Conservation (phyloP, 805 yeast genomes). For the Lachancea sp. region DNA sequence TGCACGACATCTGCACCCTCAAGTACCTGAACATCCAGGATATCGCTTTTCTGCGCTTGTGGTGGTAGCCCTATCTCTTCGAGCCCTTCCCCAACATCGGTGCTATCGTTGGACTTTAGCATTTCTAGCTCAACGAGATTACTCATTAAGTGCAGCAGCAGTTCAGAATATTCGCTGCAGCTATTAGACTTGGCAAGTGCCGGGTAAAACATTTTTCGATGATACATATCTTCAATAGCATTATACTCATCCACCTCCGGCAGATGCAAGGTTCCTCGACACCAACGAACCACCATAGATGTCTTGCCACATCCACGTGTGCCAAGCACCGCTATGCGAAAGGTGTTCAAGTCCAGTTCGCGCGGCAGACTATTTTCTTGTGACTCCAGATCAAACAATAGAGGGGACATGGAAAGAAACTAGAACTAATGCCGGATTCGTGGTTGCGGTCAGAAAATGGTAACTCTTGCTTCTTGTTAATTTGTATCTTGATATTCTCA, state of each 20-base stretch:
- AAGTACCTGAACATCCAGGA: conserved; percentile 20
- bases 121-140: background rate
- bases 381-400: conserved; percentile 1
- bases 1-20: conserved; percentile 20
- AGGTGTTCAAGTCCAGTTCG: conserved; percentile 16
- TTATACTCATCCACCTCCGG: background rate
- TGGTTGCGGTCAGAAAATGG: no score
- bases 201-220: background rate
- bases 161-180: background rate
- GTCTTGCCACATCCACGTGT: conserved; percentile 24
- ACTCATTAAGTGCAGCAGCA: conserved; percentile 1
- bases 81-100: background rate
- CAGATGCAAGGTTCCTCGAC: conserved; percentile 6
- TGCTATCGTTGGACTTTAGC: background rate
- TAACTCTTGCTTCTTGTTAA: no score
- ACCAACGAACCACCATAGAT: conserved; percentile 21
- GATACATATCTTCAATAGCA: background rate
- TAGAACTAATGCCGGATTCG: no score
- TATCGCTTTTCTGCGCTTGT: background rate
- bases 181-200: background rate
- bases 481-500: no score
- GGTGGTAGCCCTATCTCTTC: background rate
- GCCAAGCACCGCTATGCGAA: conserved; percentile 26
- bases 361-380: conserved; percentile 11
- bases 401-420: conserved; percentile 2